Conservation (phyloP, 2,329 filamentous ascomycete species). For the Neopestalotiopsis clavispora region DNA sequence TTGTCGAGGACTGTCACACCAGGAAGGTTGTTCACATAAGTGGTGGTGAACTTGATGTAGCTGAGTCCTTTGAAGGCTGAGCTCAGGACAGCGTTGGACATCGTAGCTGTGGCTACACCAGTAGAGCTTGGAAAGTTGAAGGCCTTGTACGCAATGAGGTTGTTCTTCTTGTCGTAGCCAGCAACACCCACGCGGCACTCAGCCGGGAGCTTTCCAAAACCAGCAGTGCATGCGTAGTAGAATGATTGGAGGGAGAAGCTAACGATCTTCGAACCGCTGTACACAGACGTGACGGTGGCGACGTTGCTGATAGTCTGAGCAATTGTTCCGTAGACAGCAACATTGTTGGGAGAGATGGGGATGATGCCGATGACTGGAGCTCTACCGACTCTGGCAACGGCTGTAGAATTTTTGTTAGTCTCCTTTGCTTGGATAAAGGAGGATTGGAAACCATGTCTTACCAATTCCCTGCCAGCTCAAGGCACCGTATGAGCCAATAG, state of each 20-base stretch:
- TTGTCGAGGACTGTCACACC: not conserved
- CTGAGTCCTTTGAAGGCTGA: not conserved
- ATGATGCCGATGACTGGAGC: not conserved
- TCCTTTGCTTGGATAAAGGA: too few relatives aligned
- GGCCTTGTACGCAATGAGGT: not conserved
- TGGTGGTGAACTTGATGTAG: not conserved
- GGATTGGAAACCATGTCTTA: not conserved
- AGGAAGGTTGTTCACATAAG: not conserved
- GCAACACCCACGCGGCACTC: not conserved
- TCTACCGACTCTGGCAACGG: not conserved
- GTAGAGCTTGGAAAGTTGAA: not conserved
- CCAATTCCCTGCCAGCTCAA: not conserved
- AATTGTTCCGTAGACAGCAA: not conserved
- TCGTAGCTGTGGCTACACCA: not conserved
- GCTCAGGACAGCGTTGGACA: not conserved
- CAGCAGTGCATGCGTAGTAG: not conserved
- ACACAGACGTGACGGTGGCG: not conserved
- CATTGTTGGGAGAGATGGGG: not conserved
- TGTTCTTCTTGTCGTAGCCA: not conserved
- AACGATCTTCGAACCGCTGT: not conserved
- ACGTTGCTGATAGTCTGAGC: not conserved
- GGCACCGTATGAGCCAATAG: not conserved
- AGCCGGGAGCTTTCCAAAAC: not conserved
- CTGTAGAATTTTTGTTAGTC: not conserved
- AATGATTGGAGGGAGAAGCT: not conserved